A percentile compares a stretch with the other conserved stretches of the same genome.
These are phyloP conservation scores for Geotrichum phurueaensis DNA, from an alignment of 1,139 yeast species.

Conservation along the genomic window DNA sequence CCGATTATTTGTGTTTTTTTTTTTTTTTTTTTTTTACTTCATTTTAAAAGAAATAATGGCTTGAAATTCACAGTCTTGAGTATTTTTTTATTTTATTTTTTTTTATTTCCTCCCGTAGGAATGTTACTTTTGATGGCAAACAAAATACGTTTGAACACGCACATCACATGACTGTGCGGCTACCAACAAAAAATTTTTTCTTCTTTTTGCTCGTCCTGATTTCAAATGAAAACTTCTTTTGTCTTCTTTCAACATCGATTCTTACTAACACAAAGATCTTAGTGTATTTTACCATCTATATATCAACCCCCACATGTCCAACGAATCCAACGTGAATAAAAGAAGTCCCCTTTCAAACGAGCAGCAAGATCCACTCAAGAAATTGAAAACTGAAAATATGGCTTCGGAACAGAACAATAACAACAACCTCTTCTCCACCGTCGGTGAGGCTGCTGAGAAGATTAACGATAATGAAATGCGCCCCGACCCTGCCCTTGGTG, in stretches of 20 bases:
- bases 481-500: constrained; percentile 22
- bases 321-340: not conserved
- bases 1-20: too few species aligned
- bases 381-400: not conserved
- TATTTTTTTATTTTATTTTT: not conserved
- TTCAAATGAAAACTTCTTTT: not conserved
- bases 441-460: constrained; percentile 28
- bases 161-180: not conserved
- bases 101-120: too few species aligned
- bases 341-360: not conserved
- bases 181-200: not conserved
- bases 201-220: not conserved
- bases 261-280: not conserved
- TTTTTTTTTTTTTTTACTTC: too few species aligned
- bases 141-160: not conserved
- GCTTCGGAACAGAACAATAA: not conserved
- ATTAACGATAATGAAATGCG: constrained; percentile 22
- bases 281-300: not conserved
- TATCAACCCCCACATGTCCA: not conserved
- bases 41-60: too few species aligned
- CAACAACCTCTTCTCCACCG: constrained; percentile 20
- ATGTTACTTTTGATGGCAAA: not conserved
- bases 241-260: not conserved
- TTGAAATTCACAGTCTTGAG: not conserved
- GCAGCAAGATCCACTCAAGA: not conserved